Percentiles rank a stretch among this genome's conserved stretches.
These are phyloP conservation scores for Penstemon eatonii DNA, from an alignment of 257 asterid species.

Conservation along the genomic window DNA sequence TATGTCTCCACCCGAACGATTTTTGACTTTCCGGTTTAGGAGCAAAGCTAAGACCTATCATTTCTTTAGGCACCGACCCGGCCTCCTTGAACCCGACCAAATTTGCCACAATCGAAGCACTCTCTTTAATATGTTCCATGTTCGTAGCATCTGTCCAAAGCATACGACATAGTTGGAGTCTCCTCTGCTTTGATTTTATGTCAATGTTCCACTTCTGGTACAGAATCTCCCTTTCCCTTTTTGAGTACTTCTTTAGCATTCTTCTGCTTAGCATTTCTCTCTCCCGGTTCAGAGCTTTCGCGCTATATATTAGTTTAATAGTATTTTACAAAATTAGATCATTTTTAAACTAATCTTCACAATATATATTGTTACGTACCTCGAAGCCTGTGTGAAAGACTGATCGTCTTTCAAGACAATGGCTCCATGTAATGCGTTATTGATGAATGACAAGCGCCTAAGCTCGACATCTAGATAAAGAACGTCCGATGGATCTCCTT, in stretches of 20 bases:
- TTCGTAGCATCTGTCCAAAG: constrained; percentile 65
- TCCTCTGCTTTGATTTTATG: constrained; percentile 69
- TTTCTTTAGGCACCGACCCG: constrained; percentile 62
- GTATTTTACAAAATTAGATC: no score
- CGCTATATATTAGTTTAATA: constrained; percentile 22
- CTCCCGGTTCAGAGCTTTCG: constrained; percentile 57
- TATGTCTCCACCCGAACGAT: constrained; percentile 60
- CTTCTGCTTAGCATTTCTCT: constrained; percentile 64
- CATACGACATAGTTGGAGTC: constrained; percentile 53
- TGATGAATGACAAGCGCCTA: constrained; percentile 73
- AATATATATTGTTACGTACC: constrained; percentile 32
- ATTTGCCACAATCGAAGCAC: constrained; percentile 72
- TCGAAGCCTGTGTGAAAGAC: constrained; percentile 36
- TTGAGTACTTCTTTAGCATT: constrained; percentile 58
- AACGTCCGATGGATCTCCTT: constrained; percentile 84
- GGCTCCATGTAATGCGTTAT: constrained; percentile 40
- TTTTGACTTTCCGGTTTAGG: constrained; percentile 41
- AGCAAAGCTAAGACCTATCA: constrained; percentile 80
- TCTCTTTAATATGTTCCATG: constrained; percentile 70
- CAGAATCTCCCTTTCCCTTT: constrained; percentile 67
- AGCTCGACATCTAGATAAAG: constrained; percentile 92
- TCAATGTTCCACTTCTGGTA: constrained; percentile 68
- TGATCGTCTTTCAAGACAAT: constrained; percentile 32
- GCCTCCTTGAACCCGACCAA: constrained; percentile 62
- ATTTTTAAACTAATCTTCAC: no score